Evolutionary conservation across 805 yeast species (phyloP).

Genomic region (Ogataea haglerorum): DNA sequence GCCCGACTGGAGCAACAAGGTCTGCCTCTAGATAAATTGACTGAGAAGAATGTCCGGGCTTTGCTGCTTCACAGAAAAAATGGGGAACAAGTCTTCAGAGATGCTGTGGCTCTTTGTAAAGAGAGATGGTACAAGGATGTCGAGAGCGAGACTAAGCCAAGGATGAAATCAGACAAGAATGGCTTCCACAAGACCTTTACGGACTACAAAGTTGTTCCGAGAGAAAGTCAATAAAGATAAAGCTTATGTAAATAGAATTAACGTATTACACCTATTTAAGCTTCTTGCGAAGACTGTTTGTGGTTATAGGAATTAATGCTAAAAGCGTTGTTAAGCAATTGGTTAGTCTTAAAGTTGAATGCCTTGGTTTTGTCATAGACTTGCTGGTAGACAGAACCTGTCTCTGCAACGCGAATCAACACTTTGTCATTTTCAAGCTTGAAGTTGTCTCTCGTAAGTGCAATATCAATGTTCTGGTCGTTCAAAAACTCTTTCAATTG

Average conservation of each 20-base stretch:
- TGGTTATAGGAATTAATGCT: slow-evolving; percentile 18
- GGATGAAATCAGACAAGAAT: slow-evolving; percentile 27
- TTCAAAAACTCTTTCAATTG: slow-evolving; percentile 19
- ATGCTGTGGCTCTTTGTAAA: slow-evolving; percentile 59
- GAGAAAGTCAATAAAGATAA: slow-evolving; percentile 15
- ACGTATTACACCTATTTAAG: slow-evolving; percentile 9
- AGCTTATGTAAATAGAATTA: slow-evolving; percentile 10
- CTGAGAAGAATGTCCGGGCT: slow-evolving; percentile 54
- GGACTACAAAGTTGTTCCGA: slow-evolving; percentile 32
- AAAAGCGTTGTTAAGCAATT: slow-evolving; percentile 46
- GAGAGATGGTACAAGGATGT: slow-evolving; percentile 38
- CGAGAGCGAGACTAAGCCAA: slow-evolving; percentile 27
- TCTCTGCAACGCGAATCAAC: slow-evolving; percentile 51
- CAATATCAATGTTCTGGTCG: slow-evolving; percentile 25
- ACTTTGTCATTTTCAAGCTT: slow-evolving; percentile 47
- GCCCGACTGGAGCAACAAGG: slow-evolving; percentile 75
- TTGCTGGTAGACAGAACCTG: slow-evolving; percentile 59
- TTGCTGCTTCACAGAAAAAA: slow-evolving; percentile 43
- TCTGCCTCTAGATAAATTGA: slow-evolving; percentile 47
- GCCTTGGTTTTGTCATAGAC: slow-evolving; percentile 68
- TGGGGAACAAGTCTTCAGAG: slow-evolving; percentile 52
- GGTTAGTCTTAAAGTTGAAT: slow-evolving; percentile 55
- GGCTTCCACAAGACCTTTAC: slow-evolving; percentile 31
- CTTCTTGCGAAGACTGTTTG: slow-evolving; percentile 14
- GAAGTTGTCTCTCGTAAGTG: slow-evolving; percentile 25